Evolutionary conservation across 768 basidiomycete species (phyloP).

Genomic region (Cyclocybe aegerita): DNA sequence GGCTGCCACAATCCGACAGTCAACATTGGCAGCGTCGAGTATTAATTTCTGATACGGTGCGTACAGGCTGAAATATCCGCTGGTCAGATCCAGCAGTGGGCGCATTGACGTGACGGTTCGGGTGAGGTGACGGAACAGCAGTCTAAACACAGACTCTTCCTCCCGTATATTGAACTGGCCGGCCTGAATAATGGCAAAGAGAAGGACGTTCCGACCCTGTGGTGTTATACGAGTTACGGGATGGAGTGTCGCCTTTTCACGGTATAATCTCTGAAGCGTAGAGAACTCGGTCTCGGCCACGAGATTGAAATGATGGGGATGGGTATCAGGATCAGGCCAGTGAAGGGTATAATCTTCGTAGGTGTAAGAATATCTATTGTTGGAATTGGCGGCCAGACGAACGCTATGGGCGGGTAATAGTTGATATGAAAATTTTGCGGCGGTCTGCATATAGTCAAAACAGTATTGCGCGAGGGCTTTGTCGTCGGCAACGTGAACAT

Average conservation of each 20-base stretch:
- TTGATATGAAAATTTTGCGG: slow-evolving; percentile 72
- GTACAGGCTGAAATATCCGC: slow-evolving; percentile 93
- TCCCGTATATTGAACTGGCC: slow-evolving; percentile 86
- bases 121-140: slow-evolving; percentile 56
- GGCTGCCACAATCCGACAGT: slow-evolving; percentile 78
- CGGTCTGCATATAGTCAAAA: slow-evolving; percentile 67
- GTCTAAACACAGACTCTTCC: slow-evolving; percentile 66
- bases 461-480: slow-evolving; percentile 78
- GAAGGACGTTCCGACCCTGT: slow-evolving; percentile 35
- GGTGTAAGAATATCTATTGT: slow-evolving; percentile 28
- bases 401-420: slow-evolving; percentile 29
- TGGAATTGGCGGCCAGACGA: background rate
- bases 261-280: slow-evolving; percentile 54
- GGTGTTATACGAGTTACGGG: background rate
- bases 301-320: slow-evolving; percentile 69
- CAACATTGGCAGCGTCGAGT: slow-evolving; percentile 52
- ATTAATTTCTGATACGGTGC: slow-evolving; percentile 74
- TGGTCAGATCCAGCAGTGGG: slow-evolving; percentile 80
- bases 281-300: slow-evolving; percentile 57
- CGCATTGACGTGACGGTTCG: slow-evolving; percentile 13
- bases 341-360: slow-evolving; percentile 49
- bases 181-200: slow-evolving; percentile 86
- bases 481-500: slow-evolving; percentile 70
- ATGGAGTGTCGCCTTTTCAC: slow-evolving; percentile 2
- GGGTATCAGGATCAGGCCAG: slow-evolving; percentile 66